Evolutionary conservation across 1,139 yeast genomes (phyloP), one percentile per base, ranked within the genome.

Genomic region (Yarrowia galli): DNA sequence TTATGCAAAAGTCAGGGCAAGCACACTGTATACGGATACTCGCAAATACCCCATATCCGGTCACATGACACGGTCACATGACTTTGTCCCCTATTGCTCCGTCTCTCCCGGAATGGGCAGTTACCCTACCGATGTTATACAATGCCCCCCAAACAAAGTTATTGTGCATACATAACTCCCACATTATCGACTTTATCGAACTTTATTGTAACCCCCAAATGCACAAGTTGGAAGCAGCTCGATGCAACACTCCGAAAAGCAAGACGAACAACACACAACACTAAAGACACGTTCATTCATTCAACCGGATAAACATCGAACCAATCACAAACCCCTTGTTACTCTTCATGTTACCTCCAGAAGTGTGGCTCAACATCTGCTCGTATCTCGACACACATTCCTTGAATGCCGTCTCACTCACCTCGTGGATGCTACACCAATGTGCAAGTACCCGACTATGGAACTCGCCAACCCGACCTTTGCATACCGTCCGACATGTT

Each of bases 301-400:
- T 28, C 45, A 15, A 23, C 0, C 45, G 15, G 9, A 18, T 9
- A 18, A 40, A 10, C 20, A n/a, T n/a, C 53, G 15, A 28, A 2
- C 9, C 43, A 18, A 18, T 7, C 32, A 35, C 10, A 7, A 45
- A 16, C 32, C 9, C 32, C 7, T n/a, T n/a, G n/a, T n/a, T n/a
- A n/a, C n/a, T 28, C 32, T 28, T 28, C 43, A 54, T 54, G 61
- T 16, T 54, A 38, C 61, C 61, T 25, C 61, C 61, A n/a, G 61
- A 54, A 28, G 61, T 54, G 28, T 54, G 61, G 61, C 61, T 54
- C 46, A 54, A 54, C 61, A 15, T 54, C 23, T 54, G 61, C n/a
- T 38, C 46, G 18, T 54, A 54, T 40, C 61, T 54, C n/a, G 61
- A 54, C 46, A 38, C 46, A 0, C 1, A 2, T 2, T 23, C 61